Conservation (phyloP, 1,139 yeast species). For the Saccharomyces hybrid region DNA sequence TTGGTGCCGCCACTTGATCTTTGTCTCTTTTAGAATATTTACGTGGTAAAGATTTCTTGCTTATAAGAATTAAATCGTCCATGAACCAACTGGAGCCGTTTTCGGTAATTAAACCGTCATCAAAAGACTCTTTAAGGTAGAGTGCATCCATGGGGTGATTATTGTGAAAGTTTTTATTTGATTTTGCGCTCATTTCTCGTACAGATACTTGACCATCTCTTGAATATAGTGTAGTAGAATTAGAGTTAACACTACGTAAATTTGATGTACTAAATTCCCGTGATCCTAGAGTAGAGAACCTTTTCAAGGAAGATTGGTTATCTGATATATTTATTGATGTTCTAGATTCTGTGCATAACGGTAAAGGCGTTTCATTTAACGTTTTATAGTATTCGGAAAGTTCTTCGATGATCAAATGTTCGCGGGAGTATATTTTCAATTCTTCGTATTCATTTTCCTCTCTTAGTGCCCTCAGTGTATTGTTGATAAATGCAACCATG, state of each 20-base stretch:
- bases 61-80: constrained; percentile 16
- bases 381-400: neutral
- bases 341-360: neutral
- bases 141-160: constrained; percentile 17
- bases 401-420: neutral
- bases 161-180: constrained; percentile 23
- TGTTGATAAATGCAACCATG: constrained; percentile 38
- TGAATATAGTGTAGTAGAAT: constrained; percentile 2
- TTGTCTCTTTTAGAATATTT: neutral
- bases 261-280: neutral
- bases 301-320: neutral
- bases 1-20: constrained; percentile 2
- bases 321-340: neutral
- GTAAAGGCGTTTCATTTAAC: neutral
- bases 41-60: constrained; percentile 1
- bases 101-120: constrained; percentile 10
- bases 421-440: constrained; percentile 3
- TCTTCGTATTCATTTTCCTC: constrained; percentile 26
- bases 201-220: constrained; percentile 1
- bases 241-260: constrained; percentile 4
- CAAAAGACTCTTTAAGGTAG: constrained; percentile 21
- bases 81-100: constrained; percentile 21
- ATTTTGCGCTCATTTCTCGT: constrained; percentile 12
- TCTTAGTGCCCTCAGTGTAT: constrained; percentile 41
- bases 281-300: constrained; percentile 2